Base-by-base conservation (phyloP, 768 basidiomycete species). In the Podaxis rugospora region DNA sequence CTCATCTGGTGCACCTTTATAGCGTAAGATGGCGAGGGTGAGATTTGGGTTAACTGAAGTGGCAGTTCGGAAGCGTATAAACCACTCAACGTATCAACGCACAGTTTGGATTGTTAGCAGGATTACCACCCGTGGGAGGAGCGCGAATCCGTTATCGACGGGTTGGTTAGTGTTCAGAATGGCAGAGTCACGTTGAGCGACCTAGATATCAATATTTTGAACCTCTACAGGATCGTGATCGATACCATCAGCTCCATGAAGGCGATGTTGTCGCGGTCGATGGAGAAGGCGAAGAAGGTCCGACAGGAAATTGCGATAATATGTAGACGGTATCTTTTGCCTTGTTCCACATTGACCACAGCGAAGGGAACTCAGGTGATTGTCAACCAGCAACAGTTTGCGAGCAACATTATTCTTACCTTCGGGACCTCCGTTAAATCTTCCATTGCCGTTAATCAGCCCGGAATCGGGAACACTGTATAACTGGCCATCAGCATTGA, bases 281-380 rank as follows among this genome's bases (percentile, higher is more conserved):
- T 66, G 0, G 75, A 76, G 63, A 79, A 74, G 4, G 65, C 68
- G 69, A 76, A 79, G 39, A 70, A 71, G 9, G 75, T 73, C 37
- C 78, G 71, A 58, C 82, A 83, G 21, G 82, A 79, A 21, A 73
- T 74, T 47, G 76, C 77, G 64, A 86, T 67, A 13, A 86, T 55
- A 7, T 83, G 81, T 70, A 86, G 77, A 37, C 85, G 78, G 65
- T 85, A 85, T 25, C 81, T 72, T 55, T 75, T 74, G 10, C 78
- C 79, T 0, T 61, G 59, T 2, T 67, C 61, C 47, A 85, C 81
- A 57, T 76, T 75, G 60, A 80, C 65, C 72, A 78, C 74, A 51
- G 10, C 74, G 63, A 59, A 44, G 44, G 53, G 54, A 10, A 55
- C 39, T 37, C 32, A 5, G 54, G 1, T 40, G 39, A 39, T 40